Base-by-base conservation (phyloP, 1,139 yeast species). In the Meyerozyma smithsonii region DNA sequence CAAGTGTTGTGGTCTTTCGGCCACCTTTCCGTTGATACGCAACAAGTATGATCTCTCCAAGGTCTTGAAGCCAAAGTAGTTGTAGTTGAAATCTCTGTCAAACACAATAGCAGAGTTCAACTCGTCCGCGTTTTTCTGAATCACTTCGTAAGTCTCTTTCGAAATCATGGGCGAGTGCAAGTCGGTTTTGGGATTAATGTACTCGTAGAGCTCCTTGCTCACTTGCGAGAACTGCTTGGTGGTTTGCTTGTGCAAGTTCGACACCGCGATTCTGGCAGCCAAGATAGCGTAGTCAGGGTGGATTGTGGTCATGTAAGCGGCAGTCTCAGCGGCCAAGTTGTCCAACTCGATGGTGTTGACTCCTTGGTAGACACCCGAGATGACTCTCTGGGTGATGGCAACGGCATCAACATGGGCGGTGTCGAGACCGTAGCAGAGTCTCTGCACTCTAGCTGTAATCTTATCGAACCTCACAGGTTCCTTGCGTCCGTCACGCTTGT, bases 281-380 rank as follows among this genome's bases (percentile, higher is more conserved):
- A 92, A 75, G 35, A 81, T 80, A 36, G 97, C 96, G 55, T 92
- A 90, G 65, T 92, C 97, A 17, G 97, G 97, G 62, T 92, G 98
- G 45, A 84, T 79, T 15, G 97, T 92, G 46, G 97, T 87, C 96
- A 90, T 84, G 56, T 86, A 84, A 34, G 97, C 97, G 42, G 97
- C 94, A 32, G 97, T 89, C 66, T 92, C 98, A 33, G 97, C 96
- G 38, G 96, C 95, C 54, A 92, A 75, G 65, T 92, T 89, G 53
- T 86, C 92, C 48, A 90, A 76, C 62, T 89, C 97, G 48, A 86
- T 79, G 42, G 98, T 92, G 56, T 92, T 89, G 40, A 92, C 98
- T 53, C 98, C 98, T 56, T 89, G 95, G 68, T 88, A 88, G 41
- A 88, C 95, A 51, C 96, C 96, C 19, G 90, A 77, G 48, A 86